Conservation (phyloP, 768 basidiomycete genomes). For the Hypholoma fasciculare region DNA sequence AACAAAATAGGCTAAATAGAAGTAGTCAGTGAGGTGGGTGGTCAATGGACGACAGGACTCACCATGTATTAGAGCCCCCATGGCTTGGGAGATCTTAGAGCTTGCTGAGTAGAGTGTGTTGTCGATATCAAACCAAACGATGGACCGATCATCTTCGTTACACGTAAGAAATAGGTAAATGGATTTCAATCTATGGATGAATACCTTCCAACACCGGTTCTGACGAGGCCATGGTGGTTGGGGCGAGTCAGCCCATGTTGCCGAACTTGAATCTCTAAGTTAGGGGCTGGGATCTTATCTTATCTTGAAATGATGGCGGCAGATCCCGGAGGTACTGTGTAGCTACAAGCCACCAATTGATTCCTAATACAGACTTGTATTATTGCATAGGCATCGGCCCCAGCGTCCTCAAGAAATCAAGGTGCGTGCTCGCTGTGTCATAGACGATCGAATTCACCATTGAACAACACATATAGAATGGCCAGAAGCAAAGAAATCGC, state of each 20-base stretch:
- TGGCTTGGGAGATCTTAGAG: conserved; percentile 71
- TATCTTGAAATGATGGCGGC: conserved; percentile 29
- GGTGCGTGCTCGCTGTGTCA: conserved; percentile 30
- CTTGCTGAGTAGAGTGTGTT: conserved; percentile 85
- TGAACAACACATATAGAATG: conserved; percentile 51
- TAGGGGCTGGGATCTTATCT: conserved; percentile 11
- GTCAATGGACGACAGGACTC: conserved; percentile 9
- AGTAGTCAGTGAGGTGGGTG: not conserved
- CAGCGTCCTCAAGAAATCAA: conserved; percentile 54
- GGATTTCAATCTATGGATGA: not conserved
- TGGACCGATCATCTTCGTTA: conserved; percentile 48
- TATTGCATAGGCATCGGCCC: conserved; percentile 46
- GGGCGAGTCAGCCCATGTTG: not conserved
- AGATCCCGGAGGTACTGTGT: conserved; percentile 41
- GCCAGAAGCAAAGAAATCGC: conserved; percentile 85
- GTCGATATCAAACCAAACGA: conserved; percentile 86
- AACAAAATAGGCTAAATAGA: conserved; percentile 67
- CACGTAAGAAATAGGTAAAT: not conserved
- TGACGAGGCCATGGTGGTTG: conserved; percentile 1
- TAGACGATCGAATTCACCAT: conserved; percentile 6
- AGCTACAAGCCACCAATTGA: conserved; percentile 44
- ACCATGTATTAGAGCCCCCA: conserved; percentile 83
- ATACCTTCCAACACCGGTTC: not conserved
- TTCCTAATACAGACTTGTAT: conserved; percentile 30
- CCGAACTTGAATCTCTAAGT: not conserved